Evolutionary conservation across 2,329 filamentous ascomycete species (phyloP).

Genomic region (Penicillium sp.): DNA sequence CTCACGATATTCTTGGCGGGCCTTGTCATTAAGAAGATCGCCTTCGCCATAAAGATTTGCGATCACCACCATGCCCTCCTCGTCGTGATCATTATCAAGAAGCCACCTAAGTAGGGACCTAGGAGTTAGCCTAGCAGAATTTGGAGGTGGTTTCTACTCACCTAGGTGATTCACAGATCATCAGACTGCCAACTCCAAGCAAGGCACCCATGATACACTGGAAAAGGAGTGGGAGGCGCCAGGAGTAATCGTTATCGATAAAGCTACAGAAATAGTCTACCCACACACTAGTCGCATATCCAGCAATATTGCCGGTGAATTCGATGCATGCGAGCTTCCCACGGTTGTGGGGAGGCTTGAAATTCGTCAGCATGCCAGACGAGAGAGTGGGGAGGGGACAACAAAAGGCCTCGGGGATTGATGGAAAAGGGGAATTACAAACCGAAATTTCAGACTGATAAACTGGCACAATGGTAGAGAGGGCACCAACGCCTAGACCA

Average conservation of each 20-base stretch:
- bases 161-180: constrained; percentile 97
- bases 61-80: constrained; percentile 97
- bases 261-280: constrained; percentile 96
- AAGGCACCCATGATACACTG: constrained; percentile 93
- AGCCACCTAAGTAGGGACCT: constrained; percentile 69
- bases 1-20: constrained; percentile 92
- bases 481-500: constrained; percentile 80
- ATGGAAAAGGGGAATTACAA: constrained; percentile 9
- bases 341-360: constrained; percentile 79
- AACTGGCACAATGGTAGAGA: constrained; percentile 89
- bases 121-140: constrained; percentile 25
- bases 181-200: constrained; percentile 77
- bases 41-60: constrained; percentile 95
- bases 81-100: constrained; percentile 94
- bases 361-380: constrained; percentile 16
- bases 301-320: constrained; percentile 94
- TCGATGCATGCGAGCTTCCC: constrained; percentile 97
- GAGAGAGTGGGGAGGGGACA: background rate
- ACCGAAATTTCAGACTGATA: constrained; percentile 90
- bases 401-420: background rate
- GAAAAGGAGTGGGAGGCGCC: constrained; percentile 86
- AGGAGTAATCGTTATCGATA: constrained; percentile 81
- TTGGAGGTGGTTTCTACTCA: constrained; percentile 43
- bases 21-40: constrained; percentile 89
- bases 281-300: constrained; percentile 96